Evolutionary conservation across 208 protist genomes (phyloP), one percentile per base, ranked within the genome.

Genomic region (Leishmania guyanensis): DNA sequence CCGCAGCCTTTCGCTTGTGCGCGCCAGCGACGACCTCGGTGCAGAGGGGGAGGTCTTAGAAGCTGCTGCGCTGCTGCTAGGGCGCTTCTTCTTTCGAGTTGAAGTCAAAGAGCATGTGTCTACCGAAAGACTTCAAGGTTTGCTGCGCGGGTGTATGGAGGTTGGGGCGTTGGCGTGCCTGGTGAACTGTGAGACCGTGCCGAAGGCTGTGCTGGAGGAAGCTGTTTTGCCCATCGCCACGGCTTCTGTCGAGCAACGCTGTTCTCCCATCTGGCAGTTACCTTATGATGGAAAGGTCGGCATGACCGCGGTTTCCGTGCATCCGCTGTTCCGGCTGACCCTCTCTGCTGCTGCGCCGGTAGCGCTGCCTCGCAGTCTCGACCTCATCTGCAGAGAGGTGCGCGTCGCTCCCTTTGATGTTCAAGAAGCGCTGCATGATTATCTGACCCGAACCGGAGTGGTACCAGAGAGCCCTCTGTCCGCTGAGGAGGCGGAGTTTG

Each of bases 111-210:
- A 80, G 20, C 62, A 78, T 50, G 83, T 91, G 16, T 60, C 88
- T 3, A 74, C 88, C 22, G 86, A 89, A 53, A 82, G 81, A 1
- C 65, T 95, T 36, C 68, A 77, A 12, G 81, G 84, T 5, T 73
- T 90, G 75, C 78, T 98, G 65, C 89, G 90, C 43, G 94, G 92
- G 26, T 87, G 88, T 50, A 80, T 96, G 36, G 86, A 88, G 75
- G 74, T 90, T 10, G 94, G 94, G 22, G 88, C 87, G 50, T 73
- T 94, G 50, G 84, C 95, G 36, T 95, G 90, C 66, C 68, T 98
- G 51, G 72, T 88, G 33, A 88, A 94, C 56, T 89, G 88, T 77
- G 89, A 96, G 36, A 60, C 78, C 8, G 43, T 93, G 17, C 72
- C 86, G 22, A 77, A 58, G 17, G 16, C 46, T 16, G 72, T 81